Base-by-base conservation (phyloP, 148 eudicot genomes). In the Chenopodium suecicum region DNA sequence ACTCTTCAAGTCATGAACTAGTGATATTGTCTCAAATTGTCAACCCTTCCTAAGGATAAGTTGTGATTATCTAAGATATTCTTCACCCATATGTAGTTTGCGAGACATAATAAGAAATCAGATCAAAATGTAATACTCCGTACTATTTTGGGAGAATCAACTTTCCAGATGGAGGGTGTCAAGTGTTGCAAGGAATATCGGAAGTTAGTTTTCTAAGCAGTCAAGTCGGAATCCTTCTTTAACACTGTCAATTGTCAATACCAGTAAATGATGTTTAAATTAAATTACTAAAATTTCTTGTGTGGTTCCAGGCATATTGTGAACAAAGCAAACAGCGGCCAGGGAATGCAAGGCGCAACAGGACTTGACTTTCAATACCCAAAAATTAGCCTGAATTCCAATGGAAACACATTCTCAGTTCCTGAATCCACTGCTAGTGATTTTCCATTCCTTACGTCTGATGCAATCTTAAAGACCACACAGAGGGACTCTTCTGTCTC, bases 391-490 rank as follows among this genome's bases (percentile, higher is more conserved):
- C 48, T 70, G 73, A 37, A 37, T 10, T 41, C 75, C 27, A 71
- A 17, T 17, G 60, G 6, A 16, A 56, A 56, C 4, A 4, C 20
- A 2, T 56, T 13, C 60, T 56, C 22, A 56, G 16, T 22, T 20
- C 10, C 47, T 10, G 75, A 71, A 0, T 71, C 75, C 34, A 11
- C 27, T 71, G 52, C 50, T 37, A 50, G 29, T 1, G 27, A 44
- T 71, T 41, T 71, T 19, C 11, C 54, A 41, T 71, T 41, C 11
- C 52, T 44, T 4, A 20, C 75, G 10, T 44, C 75, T 71, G 75
- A 71, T 71, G 75, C 75, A 22, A 71, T 44, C 54, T 71, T 41
- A 20, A 71, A 22, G 52, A 70, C 54, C 54, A 71, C 75, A 71
- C 23, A 71, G 1, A 44, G 7, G 13, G 54, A 27, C 25, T 41